Evolutionary conservation across 352 stramenopile genomes (phyloP), one percentile per base, ranked within the genome.

Genomic region (Pythium rishiriense): DNA sequence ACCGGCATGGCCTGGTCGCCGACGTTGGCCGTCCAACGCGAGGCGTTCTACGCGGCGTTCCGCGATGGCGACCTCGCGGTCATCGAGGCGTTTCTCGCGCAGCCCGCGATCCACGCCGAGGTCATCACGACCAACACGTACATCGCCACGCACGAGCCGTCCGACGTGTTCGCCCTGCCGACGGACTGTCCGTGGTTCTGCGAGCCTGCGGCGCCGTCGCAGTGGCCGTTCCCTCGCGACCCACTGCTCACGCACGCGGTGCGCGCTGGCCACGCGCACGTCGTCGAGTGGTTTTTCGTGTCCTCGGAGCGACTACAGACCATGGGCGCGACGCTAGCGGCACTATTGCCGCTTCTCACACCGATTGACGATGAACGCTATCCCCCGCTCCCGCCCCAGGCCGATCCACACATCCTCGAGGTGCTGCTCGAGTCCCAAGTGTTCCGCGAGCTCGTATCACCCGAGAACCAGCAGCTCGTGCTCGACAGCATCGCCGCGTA

Each of bases 211-310:
- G n/a, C 42, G 14, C 25, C 42, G n/a, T 15, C 42, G 42, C 22
- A 21, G n/a, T 9, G n/a, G 35, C 35, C 15, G 35, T 15, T 42
- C 35, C 9, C 9, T 28, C 42, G 42, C 37, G 37, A 6, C 14
- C n/a, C 37, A 4, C 37, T 19, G 14, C 11, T 43, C 12, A 21
- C 9, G 2, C 37, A 43, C 4, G 37, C 37, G 11, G 37, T 4
- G 6, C 37, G 22, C 10, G 17, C 14, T 25, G 48, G 48, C 29
- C 48, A 42, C 15, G 15, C 8, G 28, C 26, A 55, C 48, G 28
- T 55, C 5, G 15, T 55, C 48, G 48, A 14, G 48, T 55, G 48
- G 48, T 41, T 55, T 15, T 55, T 33, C 48, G 26, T 19, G 17
- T 43, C 37, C 37, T 5, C 15, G 28, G 48, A 42, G 17, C 31